These are phyloP conservation scores for Malbranchea zuffiana DNA, from an alignment of 2,329 filamentous ascomycete genomes.

Conservation along the genomic window DNA sequence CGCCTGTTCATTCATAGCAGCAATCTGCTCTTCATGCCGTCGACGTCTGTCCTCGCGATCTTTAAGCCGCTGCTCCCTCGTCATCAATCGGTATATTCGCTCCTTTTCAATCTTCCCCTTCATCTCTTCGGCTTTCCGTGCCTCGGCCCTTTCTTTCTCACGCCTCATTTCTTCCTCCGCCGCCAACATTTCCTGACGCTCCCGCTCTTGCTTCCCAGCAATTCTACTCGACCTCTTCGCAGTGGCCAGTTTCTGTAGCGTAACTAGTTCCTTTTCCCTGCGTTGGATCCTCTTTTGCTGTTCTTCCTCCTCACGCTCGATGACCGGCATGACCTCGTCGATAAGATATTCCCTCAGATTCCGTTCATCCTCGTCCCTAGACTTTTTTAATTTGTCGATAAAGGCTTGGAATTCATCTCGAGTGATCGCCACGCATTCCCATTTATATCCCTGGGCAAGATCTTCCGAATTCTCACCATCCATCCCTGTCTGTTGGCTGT, in stretches of 20 bases:
- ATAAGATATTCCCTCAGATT: conserved; percentile 59
- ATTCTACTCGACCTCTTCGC: conserved; percentile 90
- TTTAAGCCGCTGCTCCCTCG: conserved; percentile 71
- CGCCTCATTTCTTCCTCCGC: conserved; percentile 60
- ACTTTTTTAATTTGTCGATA: conserved; percentile 59
- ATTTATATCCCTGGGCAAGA: conserved; percentile 64
- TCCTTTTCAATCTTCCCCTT: conserved; percentile 59
- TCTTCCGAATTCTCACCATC: conserved; percentile 43
- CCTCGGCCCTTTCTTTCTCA: conserved; percentile 52
- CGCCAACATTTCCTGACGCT: conserved; percentile 60
- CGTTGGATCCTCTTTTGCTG: conserved; percentile 61
- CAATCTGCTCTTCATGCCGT: conserved; percentile 74
- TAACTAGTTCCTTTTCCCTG: conserved; percentile 70
- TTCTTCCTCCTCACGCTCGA: conserved; percentile 62
- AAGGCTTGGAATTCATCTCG: conserved; percentile 66
- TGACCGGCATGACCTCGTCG: conserved; percentile 68
- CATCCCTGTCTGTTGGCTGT: conserved; percentile 29
- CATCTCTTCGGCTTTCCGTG: conserved; percentile 47
- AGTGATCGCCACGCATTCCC: conserved; percentile 83
- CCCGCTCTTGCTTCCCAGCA: conserved; percentile 67
- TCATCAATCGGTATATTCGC: conserved; percentile 67
- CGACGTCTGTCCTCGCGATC: conserved; percentile 76
- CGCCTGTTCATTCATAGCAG: conserved; percentile 65
- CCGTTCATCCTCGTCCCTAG: conserved; percentile 76
- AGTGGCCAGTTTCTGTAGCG: conserved; percentile 75